These are phyloP conservation scores for Populus simonii DNA, from an alignment of 345 rosid species.

Conservation along the genomic window DNA sequence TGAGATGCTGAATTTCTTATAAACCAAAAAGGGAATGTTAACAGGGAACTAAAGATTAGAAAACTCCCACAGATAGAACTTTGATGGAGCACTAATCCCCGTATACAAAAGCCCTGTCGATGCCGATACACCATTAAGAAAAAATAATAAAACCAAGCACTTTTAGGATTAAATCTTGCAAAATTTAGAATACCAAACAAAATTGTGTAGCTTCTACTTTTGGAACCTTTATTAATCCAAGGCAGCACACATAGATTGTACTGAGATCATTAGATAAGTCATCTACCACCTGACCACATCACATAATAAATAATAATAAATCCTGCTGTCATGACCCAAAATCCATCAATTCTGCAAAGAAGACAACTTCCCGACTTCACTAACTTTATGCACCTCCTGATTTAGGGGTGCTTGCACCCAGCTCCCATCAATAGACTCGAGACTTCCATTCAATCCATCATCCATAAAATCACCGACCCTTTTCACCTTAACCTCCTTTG, in stretches of 20 bases:
- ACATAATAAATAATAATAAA: not conserved
- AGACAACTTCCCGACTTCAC: conserved; percentile 12
- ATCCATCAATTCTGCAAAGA: conserved; percentile 11
- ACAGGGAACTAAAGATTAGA: not conserved
- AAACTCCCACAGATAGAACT: not conserved
- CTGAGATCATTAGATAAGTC: conserved; percentile 3
- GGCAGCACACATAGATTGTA: not conserved
- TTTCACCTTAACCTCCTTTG: conserved; percentile 69
- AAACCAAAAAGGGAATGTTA: not conserved
- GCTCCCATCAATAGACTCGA: conserved; percentile 67
- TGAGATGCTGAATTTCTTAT: not conserved
- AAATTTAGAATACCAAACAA: conserved; percentile 16
- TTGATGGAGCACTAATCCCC: not conserved
- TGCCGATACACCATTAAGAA: not conserved
- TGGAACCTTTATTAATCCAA: conserved; percentile 9
- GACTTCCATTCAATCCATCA: conserved; percentile 73
- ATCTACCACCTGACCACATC: conserved; percentile 2
- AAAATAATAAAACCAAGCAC: not conserved
- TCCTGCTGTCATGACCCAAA: not conserved
- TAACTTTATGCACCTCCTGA: conserved; percentile 16
- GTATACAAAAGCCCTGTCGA: not conserved
- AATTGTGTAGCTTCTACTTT: conserved; percentile 6
- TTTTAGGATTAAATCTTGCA: not conserved
- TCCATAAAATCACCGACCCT: conserved; percentile 81
- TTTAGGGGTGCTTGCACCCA: conserved; percentile 57